phyloP scores from a whole-genome alignment of 495 filamentous ascomycete species.

The Platismatia glauca region DNA sequence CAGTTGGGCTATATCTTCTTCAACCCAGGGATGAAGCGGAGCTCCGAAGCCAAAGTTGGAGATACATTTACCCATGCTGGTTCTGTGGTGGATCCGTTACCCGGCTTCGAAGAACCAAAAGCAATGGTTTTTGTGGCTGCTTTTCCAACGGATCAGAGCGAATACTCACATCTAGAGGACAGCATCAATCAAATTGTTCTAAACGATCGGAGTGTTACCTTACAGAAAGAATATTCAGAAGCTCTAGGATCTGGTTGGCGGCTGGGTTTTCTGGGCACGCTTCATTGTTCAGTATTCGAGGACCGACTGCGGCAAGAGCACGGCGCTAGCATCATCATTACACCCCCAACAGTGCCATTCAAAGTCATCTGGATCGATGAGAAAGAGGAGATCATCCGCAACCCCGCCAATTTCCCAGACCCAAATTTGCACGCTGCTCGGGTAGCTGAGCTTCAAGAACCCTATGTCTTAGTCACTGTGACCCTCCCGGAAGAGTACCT shows the following conservation, averaged over 20 bases:
- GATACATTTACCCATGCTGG: conserved; percentile 90
- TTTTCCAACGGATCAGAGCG: conserved; percentile 81
- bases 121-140: conserved; percentile 98
- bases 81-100: conserved; percentile 71
- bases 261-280: conserved; percentile 86
- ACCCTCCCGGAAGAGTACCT: conserved; percentile 91
- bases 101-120: conserved; percentile 95
- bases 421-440: conserved; percentile 49
- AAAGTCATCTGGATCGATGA: conserved; percentile 72
- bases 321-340: conserved; percentile 92
- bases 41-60: conserved; percentile 88
- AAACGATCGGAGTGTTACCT: conserved; percentile 88
- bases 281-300: conserved; percentile 97
- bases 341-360: conserved; percentile 87
- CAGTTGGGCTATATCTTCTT: conserved; percentile 96
- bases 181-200: conserved; percentile 89
- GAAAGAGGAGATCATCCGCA: conserved; percentile 63
- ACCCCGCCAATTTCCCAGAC: conserved; percentile 80
- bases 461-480: conserved; percentile 76
- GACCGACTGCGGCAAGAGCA: conserved; percentile 94
- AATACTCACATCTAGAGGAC: conserved; percentile 82
- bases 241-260: conserved; percentile 91
- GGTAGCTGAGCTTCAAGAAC: conserved; percentile 66
- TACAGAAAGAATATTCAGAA: conserved; percentile 88
- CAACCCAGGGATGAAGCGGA: conserved; percentile 96